Conservation (phyloP, 169 alveolate species). For the Plasmodium coatneyi region DNA sequence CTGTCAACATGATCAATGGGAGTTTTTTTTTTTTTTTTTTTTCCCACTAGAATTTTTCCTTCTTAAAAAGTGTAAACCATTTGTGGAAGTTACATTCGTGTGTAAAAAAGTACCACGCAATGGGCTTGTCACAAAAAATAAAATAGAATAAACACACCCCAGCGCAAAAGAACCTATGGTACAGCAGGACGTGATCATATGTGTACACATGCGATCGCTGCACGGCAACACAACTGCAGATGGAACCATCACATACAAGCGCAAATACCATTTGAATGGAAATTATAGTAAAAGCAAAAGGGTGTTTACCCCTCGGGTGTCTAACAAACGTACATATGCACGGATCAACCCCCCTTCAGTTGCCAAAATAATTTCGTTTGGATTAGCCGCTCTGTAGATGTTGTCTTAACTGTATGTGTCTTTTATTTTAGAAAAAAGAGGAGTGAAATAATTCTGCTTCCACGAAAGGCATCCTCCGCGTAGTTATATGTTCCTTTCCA, state of each 20-base stretch:
- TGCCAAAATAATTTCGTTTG: neutral
- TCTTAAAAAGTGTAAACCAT: neutral
- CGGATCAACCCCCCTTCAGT: neutral
- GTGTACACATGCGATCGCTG: neutral
- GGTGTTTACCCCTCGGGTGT: neutral
- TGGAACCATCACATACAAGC: neutral
- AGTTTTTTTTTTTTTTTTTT: neutral
- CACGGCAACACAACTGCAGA: neutral
- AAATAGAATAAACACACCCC: neutral
- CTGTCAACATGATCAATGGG: neutral
- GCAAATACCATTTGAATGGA: neutral
- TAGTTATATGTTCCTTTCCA: neutral
- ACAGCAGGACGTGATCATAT: neutral
- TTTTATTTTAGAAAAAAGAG: neutral
- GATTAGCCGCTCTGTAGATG: neutral
- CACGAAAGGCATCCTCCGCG: neutral
- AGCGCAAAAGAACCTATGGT: neutral
- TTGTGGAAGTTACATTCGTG: neutral
- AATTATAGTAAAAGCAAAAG: neutral
- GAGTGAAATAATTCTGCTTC: neutral
- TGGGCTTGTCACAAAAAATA: conserved; percentile 20
- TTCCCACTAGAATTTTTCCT: neutral
- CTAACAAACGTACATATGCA: neutral
- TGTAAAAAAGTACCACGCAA: neutral
- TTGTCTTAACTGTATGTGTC: neutral